Conservation (phyloP, 441 rosid species). For the Mallotus japonicus region DNA sequence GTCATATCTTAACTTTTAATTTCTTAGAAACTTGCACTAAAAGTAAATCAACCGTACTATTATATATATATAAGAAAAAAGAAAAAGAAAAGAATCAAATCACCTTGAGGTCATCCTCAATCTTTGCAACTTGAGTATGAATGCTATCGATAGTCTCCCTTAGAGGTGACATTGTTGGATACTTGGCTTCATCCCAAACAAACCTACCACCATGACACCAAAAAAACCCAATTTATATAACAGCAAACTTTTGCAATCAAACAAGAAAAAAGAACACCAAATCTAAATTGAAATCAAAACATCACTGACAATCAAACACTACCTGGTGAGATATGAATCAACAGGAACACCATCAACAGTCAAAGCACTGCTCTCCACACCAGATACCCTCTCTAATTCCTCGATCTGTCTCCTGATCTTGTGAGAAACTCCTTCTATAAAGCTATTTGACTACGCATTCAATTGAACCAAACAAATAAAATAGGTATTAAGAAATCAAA, state of each 20-base stretch:
- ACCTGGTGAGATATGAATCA: slow-evolving; percentile 97
- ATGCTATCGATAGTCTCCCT: slow-evolving; percentile 82
- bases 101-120: slow-evolving; percentile 99
- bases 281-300: not conserved
- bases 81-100: slow-evolving; percentile 2
- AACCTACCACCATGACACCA: slow-evolving; percentile 51
- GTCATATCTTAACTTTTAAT: not conserved
- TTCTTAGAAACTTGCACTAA: slow-evolving; percentile 3
- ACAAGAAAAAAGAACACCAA: not conserved
- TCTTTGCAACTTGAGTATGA: slow-evolving; percentile 82
- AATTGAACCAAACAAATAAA: not conserved
- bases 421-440: slow-evolving; percentile 88
- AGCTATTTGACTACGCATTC: slow-evolving; percentile 71
- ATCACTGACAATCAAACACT: not conserved
- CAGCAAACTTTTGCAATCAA: not conserved
- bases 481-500: too few relatives aligned
- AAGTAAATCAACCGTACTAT: not conserved
- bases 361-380: slow-evolving; percentile 76
- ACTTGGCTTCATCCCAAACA: slow-evolving; percentile 96
- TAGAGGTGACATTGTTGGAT: slow-evolving; percentile 88
- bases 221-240: slow-evolving; percentile 17
- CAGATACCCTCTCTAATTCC: slow-evolving; percentile 86
- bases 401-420: slow-evolving; percentile 98
- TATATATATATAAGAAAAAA: too few relatives aligned
- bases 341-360: slow-evolving; percentile 94